Percentiles rank a stretch among this genome's conserved stretches.
These are phyloP conservation scores for Colletotrichum abscissum DNA, from an alignment of 2,329 filamentous ascomycete species.

Conservation along the genomic window DNA sequence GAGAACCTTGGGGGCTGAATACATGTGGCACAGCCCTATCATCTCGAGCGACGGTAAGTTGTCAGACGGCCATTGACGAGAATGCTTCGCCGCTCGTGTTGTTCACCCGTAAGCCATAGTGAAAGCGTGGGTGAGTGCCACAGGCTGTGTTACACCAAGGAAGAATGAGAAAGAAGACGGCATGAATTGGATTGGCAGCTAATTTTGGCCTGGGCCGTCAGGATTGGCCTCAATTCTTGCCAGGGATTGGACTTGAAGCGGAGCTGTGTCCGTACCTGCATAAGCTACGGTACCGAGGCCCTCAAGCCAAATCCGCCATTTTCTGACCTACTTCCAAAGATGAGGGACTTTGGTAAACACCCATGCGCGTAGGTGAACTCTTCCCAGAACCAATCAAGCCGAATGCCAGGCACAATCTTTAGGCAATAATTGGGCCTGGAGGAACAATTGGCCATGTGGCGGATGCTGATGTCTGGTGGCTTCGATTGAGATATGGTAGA, in stretches of 20 bases:
- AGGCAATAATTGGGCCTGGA: not conserved
- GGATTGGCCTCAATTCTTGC: not conserved
- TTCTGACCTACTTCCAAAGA: not conserved
- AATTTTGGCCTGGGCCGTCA: not conserved
- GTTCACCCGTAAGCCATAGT: not conserved
- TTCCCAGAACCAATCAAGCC: not conserved
- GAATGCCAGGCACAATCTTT: not conserved
- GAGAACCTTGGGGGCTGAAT: not conserved
- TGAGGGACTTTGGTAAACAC: no score
- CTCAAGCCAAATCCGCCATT: not conserved
- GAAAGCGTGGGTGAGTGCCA: not conserved
- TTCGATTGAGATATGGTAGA: no score
- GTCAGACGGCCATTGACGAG: not conserved
- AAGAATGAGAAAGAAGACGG: not conserved
- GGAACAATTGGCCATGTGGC: not conserved
- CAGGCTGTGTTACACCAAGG: not conserved
- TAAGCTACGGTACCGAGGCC: not conserved
- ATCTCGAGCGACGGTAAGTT: not conserved
- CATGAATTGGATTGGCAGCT: not conserved
- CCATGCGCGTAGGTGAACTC: no score
- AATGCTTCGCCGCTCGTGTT: not conserved
- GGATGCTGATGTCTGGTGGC: not conserved
- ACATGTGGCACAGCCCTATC: not conserved
- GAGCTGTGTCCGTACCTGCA: not conserved
- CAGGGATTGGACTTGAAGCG: not conserved